These are phyloP conservation scores for Microbotryum scabiosae DNA, from an alignment of 1,284 basidiomycete species.

Conservation along the genomic window DNA sequence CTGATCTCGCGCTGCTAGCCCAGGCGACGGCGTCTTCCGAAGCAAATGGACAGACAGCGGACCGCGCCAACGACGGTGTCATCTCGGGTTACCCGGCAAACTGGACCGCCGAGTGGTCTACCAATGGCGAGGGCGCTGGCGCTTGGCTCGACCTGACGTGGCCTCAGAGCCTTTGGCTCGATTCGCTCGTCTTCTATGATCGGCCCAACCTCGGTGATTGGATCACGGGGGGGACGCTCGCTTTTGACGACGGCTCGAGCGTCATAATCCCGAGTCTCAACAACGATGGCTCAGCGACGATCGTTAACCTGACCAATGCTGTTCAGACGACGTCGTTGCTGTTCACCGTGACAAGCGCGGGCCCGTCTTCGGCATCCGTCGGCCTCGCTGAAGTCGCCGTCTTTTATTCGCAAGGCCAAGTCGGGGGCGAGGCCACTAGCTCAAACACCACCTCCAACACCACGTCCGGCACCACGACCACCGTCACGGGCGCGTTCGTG, in stretches of 20 bases:
- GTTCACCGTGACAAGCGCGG: constrained; percentile 21
- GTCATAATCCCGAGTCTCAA: constrained; percentile 12
- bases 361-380: constrained; percentile 2
- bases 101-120: constrained; percentile 22
- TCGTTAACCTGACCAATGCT: constrained; percentile 13
- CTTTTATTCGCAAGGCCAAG: constrained; percentile 14
- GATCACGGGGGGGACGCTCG: constrained; percentile 21
- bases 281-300: constrained; percentile 27
- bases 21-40: constrained; percentile 6
- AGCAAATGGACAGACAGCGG: constrained; percentile 7
- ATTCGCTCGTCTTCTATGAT: constrained; percentile 15
- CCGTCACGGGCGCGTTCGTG: background rate
- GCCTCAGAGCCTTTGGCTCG: constrained; percentile 8
- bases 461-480: constrained; percentile 1
- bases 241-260: constrained; percentile 19
- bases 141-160: constrained; percentile 17
- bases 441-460: constrained; percentile 1
- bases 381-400: constrained; percentile 30
- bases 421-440: background rate
- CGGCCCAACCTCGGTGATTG: constrained; percentile 24
- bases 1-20: background rate
- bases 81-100: constrained; percentile 1
- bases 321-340: constrained; percentile 16
- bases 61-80: constrained; percentile 8
- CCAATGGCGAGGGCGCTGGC: constrained; percentile 10